These are phyloP conservation scores for Boletus vinaceobasis DNA, from an alignment of 768 basidiomycete species.

Conservation along the genomic window DNA sequence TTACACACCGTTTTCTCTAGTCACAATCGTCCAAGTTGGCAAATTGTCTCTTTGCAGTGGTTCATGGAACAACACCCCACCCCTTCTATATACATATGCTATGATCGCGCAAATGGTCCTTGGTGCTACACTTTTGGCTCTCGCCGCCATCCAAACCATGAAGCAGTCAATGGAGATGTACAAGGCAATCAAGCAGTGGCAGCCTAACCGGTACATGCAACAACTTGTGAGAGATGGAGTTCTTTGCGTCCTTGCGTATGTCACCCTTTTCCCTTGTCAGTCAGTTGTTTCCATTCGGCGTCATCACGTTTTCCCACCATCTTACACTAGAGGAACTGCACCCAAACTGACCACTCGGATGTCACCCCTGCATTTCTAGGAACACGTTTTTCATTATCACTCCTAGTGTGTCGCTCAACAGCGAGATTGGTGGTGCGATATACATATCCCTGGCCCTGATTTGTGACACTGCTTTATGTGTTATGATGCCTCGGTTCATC, in stretches of 20 bases:
- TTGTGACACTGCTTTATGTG: neutral
- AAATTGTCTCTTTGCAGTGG: neutral
- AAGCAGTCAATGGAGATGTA: conserved; percentile 4
- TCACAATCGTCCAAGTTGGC: neutral
- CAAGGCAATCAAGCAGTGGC: conserved; percentile 4
- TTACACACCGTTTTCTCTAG: neutral
- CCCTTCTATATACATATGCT: neutral
- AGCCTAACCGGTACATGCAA: conserved; percentile 1
- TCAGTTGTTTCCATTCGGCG: too few species aligned
- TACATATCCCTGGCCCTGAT: too few species aligned
- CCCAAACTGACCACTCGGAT: neutral
- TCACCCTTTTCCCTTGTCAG: neutral
- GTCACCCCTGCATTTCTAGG: neutral
- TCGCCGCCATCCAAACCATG: neutral
- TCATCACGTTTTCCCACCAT: neutral
- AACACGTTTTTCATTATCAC: too few species aligned
- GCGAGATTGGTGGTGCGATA: too few species aligned
- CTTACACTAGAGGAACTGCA: neutral
- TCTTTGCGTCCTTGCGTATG: conserved; percentile 5
- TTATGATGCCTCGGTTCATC: neutral
- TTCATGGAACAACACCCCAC: neutral
- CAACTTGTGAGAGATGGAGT: neutral
- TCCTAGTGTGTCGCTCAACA: too few species aligned
- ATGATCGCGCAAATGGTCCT: neutral
- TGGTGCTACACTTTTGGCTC: neutral